Evolutionary conservation across 352 stramenopile genomes (phyloP).

Genomic region (Thalassiosira hispida): DNA sequence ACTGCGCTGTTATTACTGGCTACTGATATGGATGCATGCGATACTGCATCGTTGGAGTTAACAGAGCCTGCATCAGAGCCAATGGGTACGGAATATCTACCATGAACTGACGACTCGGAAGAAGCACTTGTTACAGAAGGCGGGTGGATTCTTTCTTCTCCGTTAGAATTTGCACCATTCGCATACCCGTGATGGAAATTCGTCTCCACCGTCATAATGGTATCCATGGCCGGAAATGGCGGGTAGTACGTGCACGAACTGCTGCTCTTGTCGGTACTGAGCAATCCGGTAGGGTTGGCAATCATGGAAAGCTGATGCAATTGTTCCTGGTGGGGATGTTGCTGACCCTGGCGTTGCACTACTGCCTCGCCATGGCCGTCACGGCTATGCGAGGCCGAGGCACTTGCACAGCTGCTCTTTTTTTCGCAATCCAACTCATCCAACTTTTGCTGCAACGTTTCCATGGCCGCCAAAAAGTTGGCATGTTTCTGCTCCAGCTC

Average conservation of each 20-base stretch:
- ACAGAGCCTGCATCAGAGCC: not conserved
- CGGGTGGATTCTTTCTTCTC: not conserved
- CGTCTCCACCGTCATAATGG: not conserved
- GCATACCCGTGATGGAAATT: slow-evolving; percentile 1
- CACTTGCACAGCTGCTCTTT: not conserved
- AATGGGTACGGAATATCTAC: not conserved
- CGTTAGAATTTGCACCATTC: not conserved
- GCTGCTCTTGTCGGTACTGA: not conserved
- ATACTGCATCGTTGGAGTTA: not conserved
- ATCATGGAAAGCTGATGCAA: not conserved
- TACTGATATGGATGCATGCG: not conserved
- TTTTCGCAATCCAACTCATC: not conserved
- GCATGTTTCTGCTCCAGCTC: slow-evolving; percentile 14
- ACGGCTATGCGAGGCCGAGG: no score
- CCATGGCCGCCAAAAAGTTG: not conserved
- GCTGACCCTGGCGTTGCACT: not conserved
- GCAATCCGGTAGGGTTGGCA: not conserved
- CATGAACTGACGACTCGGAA: not conserved
- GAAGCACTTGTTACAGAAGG: not conserved
- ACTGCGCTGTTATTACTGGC: no score
- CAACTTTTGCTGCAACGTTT: slow-evolving; percentile 5
- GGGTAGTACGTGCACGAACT: not conserved
- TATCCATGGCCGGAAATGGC: not conserved
- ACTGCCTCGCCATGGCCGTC: no score
- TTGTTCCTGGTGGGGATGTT: not conserved